A percentile compares a stretch with the other conserved stretches of the same genome.
These are phyloP conservation scores for Plenodomus biglobosus DNA, from an alignment of 2,329 filamentous ascomycete species.

Conservation along the genomic window DNA sequence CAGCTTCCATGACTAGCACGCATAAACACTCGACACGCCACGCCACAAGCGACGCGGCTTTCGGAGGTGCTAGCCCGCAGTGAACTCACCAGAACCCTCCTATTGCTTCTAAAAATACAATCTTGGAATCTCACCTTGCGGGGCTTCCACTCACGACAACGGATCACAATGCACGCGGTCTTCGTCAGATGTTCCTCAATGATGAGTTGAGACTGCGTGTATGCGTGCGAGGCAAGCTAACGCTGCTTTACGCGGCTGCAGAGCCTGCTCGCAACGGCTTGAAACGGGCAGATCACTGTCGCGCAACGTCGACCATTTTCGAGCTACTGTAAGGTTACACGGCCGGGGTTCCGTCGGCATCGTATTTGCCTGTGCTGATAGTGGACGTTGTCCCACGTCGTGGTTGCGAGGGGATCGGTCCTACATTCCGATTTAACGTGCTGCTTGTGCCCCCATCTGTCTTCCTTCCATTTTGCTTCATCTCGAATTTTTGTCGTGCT, in stretches of 20 bases:
- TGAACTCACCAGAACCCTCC: slow-evolving; percentile 1
- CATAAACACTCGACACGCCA: not conserved
- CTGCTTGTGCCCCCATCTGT: slow-evolving; percentile 12
- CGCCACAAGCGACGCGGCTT: slow-evolving; percentile 20
- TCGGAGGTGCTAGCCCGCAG: slow-evolving; percentile 9
- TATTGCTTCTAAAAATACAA: slow-evolving; percentile 17
- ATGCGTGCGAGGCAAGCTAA: slow-evolving; percentile 27
- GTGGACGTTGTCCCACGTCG: slow-evolving; percentile 24
- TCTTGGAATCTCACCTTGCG: slow-evolving; percentile 5
- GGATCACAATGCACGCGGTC: slow-evolving; percentile 13
- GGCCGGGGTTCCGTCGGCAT: slow-evolving; percentile 21
- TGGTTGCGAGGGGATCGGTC: slow-evolving; percentile 16
- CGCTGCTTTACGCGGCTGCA: slow-evolving; percentile 15
- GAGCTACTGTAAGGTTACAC: slow-evolving; percentile 24
- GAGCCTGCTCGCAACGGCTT: slow-evolving; percentile 21
- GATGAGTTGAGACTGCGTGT: slow-evolving; percentile 23
- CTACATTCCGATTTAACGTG: slow-evolving; percentile 20
- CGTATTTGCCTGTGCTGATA: slow-evolving; percentile 22
- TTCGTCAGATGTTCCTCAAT: slow-evolving; percentile 16
- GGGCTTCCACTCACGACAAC: slow-evolving; percentile 9
- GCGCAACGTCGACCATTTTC: slow-evolving; percentile 18
- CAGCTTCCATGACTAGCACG: not conserved
- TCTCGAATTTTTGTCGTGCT: slow-evolving; percentile 8
- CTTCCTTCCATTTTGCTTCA: slow-evolving; percentile 5
- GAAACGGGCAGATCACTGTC: slow-evolving; percentile 23